A percentile compares a stretch with the other conserved stretches of the same genome.
Conservation (phyloP, 2,329 filamentous ascomycete species). For the Penicillium hordei region DNA sequence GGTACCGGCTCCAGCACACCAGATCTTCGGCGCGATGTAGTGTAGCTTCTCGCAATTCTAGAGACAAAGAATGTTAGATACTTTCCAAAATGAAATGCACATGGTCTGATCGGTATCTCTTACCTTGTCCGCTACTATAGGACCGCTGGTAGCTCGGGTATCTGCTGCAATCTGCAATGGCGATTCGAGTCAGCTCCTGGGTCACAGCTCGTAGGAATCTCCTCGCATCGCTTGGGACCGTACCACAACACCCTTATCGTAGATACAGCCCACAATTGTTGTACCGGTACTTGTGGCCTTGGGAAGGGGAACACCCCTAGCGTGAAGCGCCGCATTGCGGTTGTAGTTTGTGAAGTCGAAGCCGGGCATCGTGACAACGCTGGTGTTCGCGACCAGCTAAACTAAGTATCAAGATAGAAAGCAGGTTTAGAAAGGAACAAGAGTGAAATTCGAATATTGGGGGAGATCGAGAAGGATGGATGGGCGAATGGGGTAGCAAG, state of each 20-base stretch:
- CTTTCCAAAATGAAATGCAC: not conserved
- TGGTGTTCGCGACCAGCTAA: constrained; percentile 14
- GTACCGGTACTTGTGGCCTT: constrained; percentile 99
- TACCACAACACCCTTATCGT: constrained; percentile 92
- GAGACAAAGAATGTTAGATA: constrained; percentile 7
- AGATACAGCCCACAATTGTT: constrained; percentile 97
- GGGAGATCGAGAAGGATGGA: constrained; percentile 20
- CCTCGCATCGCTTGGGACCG: constrained; percentile 36
- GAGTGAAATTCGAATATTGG: not conserved
- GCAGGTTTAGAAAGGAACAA: not conserved
- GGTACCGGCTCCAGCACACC: constrained; percentile 97
- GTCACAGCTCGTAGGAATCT: not conserved
- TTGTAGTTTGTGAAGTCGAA: constrained; percentile 99
- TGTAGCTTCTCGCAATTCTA: constrained; percentile 99
- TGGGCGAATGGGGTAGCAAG: constrained; percentile 30
- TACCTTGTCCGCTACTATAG: constrained; percentile 97
- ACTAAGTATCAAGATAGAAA: not conserved
- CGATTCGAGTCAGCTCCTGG: constrained; percentile 21
- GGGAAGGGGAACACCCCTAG: constrained; percentile 87
- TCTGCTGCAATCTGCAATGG: constrained; percentile 82
- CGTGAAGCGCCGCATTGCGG: constrained; percentile 94
- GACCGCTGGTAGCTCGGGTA: constrained; percentile 92
- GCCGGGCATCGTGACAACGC: constrained; percentile 71
- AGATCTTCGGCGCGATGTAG: constrained; percentile 98
- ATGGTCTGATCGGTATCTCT: constrained; percentile 8